These are phyloP conservation scores for Linaria vulgaris DNA, from an alignment of 257 asterid genomes.

Conservation along the genomic window DNA sequence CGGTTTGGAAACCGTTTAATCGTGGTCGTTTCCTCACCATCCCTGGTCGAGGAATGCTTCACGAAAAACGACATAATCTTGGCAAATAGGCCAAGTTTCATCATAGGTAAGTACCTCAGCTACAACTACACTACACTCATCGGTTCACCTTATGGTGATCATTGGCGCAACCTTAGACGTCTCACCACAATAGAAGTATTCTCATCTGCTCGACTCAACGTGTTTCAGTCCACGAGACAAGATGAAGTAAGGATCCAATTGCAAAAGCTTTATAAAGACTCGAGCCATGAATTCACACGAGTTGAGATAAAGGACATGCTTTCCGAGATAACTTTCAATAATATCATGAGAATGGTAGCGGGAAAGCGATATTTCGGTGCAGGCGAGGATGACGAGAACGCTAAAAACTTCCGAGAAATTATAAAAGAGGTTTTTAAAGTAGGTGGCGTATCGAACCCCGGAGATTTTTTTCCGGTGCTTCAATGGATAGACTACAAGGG, in stretches of 20 bases:
- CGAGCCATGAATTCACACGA: slow-evolving; percentile 14
- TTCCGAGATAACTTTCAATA: slow-evolving; percentile 42
- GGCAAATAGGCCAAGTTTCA: slow-evolving; percentile 48
- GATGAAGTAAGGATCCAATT: slow-evolving; percentile 39
- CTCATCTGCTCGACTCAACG: slow-evolving; percentile 48
- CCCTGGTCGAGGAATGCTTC: slow-evolving; percentile 58
- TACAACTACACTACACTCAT: slow-evolving; percentile 37
- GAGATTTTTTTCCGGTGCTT: slow-evolving; percentile 40
- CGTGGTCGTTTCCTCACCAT: slow-evolving; percentile 48
- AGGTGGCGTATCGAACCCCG: slow-evolving; percentile 34
- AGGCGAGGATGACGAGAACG: slow-evolving; percentile 37
- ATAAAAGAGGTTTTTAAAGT: slow-evolving; percentile 26
- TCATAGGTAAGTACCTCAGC: slow-evolving; percentile 45
- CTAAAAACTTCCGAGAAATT: slow-evolving; percentile 37
- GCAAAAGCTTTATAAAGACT: slow-evolving; percentile 17
- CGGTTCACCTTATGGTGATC: slow-evolving; percentile 49
- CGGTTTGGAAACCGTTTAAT: slow-evolving; percentile 45
- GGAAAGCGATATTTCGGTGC: slow-evolving; percentile 59
- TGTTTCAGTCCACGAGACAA: slow-evolving; percentile 34
- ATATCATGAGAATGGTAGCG: slow-evolving; percentile 62
- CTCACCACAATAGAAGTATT: slow-evolving; percentile 42
- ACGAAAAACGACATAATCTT: slow-evolving; percentile 51
- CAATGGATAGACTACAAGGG: slow-evolving; percentile 50
- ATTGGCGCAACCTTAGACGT: slow-evolving; percentile 64
- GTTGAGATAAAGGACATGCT: slow-evolving; percentile 37